phyloP scores from a whole-genome alignment of 192 early-diverging fungal species.

The Spizellomyces sp. region DNA sequence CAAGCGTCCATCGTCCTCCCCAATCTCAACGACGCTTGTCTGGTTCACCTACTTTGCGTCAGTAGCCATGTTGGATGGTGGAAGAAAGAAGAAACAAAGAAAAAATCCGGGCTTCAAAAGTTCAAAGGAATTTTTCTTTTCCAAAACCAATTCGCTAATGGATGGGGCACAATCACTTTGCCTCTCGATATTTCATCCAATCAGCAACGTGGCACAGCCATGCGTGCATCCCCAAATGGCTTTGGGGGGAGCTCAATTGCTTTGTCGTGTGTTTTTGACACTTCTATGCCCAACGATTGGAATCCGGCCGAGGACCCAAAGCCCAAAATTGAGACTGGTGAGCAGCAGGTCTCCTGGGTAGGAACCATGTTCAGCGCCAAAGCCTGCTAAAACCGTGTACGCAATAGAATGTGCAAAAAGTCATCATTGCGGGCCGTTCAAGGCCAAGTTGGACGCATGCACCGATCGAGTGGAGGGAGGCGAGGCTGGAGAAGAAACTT shows the following conservation, averaged over 20 bases:
- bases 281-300: conserved; percentile 13
- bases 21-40: background rate
- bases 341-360: background rate
- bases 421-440: conserved; percentile 30
- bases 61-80: conserved; percentile 26
- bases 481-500: conserved; percentile 24
- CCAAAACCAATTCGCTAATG: no score
- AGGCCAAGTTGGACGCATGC: conserved; percentile 23
- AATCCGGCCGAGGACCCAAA: conserved; percentile 24
- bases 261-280: no score
- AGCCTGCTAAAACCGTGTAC: background rate
- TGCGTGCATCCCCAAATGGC: no score
- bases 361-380: background rate
- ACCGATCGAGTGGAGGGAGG: conserved; percentile 18
- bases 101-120: no score
- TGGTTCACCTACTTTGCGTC: conserved; percentile 19
- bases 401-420: conserved; percentile 4
- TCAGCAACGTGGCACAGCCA: no score
- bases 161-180: no score
- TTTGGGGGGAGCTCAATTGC: no score
- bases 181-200: no score
- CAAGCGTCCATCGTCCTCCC: background rate
- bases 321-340: conserved; percentile 10
- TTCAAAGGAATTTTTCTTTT: no score
- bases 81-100: background rate